Conservation (phyloP, 352 stramenopile species). For the Globisporangium abappressorium region DNA sequence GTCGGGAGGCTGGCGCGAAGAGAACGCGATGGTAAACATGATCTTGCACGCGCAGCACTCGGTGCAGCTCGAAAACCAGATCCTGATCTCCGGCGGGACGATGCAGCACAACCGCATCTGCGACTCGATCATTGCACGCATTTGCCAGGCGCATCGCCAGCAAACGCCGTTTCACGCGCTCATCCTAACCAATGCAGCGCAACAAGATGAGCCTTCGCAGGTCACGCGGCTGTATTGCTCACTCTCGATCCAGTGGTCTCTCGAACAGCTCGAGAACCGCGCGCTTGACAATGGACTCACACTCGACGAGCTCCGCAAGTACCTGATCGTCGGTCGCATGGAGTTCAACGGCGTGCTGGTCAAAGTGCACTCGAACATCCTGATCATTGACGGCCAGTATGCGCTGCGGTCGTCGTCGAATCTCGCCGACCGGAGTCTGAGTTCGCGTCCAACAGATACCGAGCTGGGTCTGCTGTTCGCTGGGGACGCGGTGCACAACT, state of each 20-base stretch:
- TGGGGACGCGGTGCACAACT: constrained; percentile 31
- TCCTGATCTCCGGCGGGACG: constrained; percentile 68
- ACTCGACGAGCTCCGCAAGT: constrained; percentile 31
- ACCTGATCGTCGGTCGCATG: constrained; percentile 51
- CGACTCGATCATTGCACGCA: constrained; percentile 53
- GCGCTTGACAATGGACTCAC: constrained; percentile 44
- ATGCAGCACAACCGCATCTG: constrained; percentile 77
- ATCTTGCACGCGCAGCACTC: constrained; percentile 63
- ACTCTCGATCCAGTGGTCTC: constrained; percentile 76
- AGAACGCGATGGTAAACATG: constrained; percentile 83
- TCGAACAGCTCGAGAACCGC: constrained; percentile 62
- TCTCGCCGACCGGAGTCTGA: constrained; percentile 71
- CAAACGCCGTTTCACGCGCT: constrained; percentile 51
- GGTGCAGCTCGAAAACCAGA: constrained; percentile 79
- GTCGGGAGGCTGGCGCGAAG: constrained; percentile 67
- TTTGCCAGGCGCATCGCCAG: constrained; percentile 34
- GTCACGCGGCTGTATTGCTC: constrained; percentile 73
- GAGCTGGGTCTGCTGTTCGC: constrained; percentile 65
- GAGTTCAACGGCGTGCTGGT: constrained; percentile 45
- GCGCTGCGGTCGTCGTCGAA: constrained; percentile 74
- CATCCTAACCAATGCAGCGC: constrained; percentile 68
- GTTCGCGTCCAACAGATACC: constrained; percentile 62
- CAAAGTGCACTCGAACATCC: constrained; percentile 81
- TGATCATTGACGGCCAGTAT: constrained; percentile 72
- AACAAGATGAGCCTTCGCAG: constrained; percentile 76